Conservation (phyloP, 2,329 filamentous ascomycete species). For the Amauroascus niger region DNA sequence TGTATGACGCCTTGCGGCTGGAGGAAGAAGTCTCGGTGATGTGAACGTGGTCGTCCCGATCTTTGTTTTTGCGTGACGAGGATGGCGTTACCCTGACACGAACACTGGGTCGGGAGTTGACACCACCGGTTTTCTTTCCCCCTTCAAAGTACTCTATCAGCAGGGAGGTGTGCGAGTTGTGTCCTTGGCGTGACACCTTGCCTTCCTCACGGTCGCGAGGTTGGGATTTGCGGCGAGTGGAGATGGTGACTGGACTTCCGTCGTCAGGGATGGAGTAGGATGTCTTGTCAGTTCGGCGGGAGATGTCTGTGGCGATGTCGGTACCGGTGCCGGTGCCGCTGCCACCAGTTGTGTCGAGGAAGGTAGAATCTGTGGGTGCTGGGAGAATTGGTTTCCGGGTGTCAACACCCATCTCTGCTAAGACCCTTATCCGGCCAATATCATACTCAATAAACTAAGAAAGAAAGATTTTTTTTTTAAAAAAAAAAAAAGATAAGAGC, state of each 20-base stretch:
- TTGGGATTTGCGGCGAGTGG: conserved; percentile 45
- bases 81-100: conserved; percentile 71
- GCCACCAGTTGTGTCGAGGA: conserved; percentile 36
- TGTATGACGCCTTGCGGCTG: conserved; percentile 60
- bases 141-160: conserved; percentile 94
- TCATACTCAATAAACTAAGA: conserved; percentile 26
- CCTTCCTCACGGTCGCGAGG: conserved; percentile 42
- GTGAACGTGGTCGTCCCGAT: conserved; percentile 64
- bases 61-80: conserved; percentile 45
- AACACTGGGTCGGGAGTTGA: conserved; percentile 69
- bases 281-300: conserved; percentile 42
- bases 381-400: conserved; percentile 41
- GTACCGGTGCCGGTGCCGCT: conserved; percentile 41
- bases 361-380: conserved; percentile 42
- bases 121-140: conserved; percentile 45
- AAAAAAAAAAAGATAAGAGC: neutral
- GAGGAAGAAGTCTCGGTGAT: conserved; percentile 75
- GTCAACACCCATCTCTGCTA: conserved; percentile 41
- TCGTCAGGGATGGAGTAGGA: conserved; percentile 44
- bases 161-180: conserved; percentile 73
- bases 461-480: too few relatives aligned
- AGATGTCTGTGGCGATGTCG: conserved; percentile 43
- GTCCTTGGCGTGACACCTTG: conserved; percentile 41
- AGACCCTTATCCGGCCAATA: conserved; percentile 26
- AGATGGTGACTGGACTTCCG: conserved; percentile 77